Evolutionary conservation across 345 rosid genomes (phyloP), one percentile per base, ranked within the genome.

Genomic region (Lepidium sativum): DNA sequence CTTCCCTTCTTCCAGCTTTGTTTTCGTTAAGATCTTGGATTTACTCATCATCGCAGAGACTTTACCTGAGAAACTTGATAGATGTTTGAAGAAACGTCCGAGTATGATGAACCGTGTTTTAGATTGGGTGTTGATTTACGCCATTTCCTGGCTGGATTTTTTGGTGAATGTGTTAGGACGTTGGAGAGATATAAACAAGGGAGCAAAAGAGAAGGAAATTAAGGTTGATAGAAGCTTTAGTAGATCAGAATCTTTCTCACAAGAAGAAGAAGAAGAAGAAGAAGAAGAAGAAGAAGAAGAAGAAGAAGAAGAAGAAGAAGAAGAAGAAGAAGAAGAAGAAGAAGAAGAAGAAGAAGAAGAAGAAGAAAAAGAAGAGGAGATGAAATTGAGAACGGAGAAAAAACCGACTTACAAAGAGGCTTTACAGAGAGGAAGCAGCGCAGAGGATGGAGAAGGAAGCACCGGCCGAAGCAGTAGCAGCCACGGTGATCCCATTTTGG

Each of bases 201-300:
- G 53, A 21, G 83, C 86, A 0, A 70, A 49, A 14, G 95, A 91
- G 59, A 84, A 86, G 53, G 87, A 85, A 14, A 79, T 88, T 12
- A 42, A 13, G 1, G 67, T 86, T 1, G 86, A 83, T 68, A 67
- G 56, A 3, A 68, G 69, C 52, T 71, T 69, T 16, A 67, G 63
- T 0, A 73, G 73, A 33, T 52, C 54, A 18, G 80, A 63, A 55
- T 70, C 80, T 1, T 29, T 66, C 9, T 38, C 40, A 48, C 47
- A 25, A 21, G 20, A 39, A 39, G 52, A 29, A n/a, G 61, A 38
- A 18, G 61, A 38, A 8, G 45, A 34, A 10, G 60, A 27, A 15
- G 21, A 23, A 20, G 20, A 39, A 38, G 52, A 27, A 18, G 61
- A 38, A 8, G 45, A 34, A 10, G 60, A 27, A 15, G 72, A 65